phyloP scores from a whole-genome alignment of 139 green algal genomes.

The Coelastrella sp. region DNA sequence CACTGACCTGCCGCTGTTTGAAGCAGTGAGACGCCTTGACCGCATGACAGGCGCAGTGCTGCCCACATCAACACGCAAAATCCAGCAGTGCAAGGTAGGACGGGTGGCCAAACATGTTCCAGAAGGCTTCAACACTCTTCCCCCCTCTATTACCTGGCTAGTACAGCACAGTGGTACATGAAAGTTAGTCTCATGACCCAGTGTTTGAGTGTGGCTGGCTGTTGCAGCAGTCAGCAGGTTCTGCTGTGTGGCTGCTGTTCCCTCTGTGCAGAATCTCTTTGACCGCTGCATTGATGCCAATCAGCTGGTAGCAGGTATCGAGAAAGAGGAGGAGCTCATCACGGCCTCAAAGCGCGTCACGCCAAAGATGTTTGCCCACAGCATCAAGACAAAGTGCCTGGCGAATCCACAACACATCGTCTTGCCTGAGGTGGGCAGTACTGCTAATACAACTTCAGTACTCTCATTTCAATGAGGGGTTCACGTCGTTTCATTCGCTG shows the following conservation, averaged over 20 bases:
- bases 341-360: constrained; percentile 61
- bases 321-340: constrained; percentile 11
- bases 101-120: too few relatives aligned
- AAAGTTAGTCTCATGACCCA: too few relatives aligned
- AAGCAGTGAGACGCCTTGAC: constrained; percentile 56
- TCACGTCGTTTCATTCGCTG: neutral
- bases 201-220: neutral
- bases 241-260: neutral
- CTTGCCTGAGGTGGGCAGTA: constrained; percentile 79
- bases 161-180: neutral
- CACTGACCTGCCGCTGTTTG: constrained; percentile 53
- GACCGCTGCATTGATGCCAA: constrained; percentile 71
- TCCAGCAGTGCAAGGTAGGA: constrained; percentile 70
- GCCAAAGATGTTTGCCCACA: constrained; percentile 86
- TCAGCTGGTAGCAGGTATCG: constrained; percentile 41
- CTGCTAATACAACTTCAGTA: neutral
- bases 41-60: constrained; percentile 66
- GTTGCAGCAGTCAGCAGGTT: too few relatives aligned
- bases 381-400: constrained; percentile 73
- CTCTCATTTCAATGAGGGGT: neutral
- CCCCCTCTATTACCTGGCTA: neutral
- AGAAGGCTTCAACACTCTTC: neutral
- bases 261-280: constrained; percentile 67
- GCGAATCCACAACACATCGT: constrained; percentile 81
- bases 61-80: constrained; percentile 80